Conservation (phyloP, 805 yeast species). For the Metschnikowia anglica region DNA sequence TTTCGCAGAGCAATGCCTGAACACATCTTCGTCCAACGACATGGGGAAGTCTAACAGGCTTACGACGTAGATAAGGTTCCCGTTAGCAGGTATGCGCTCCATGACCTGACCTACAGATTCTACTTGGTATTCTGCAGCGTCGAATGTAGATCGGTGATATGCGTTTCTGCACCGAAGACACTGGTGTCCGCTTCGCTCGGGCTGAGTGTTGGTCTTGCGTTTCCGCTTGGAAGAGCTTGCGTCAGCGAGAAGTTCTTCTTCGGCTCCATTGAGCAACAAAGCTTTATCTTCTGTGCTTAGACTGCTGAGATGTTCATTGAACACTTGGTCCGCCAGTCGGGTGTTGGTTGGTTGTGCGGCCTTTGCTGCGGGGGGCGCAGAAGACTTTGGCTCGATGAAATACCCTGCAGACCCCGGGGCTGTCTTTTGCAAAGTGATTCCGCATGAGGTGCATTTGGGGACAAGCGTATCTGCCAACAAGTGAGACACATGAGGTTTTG, state of each 20-base stretch:
- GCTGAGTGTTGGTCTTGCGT: not conserved
- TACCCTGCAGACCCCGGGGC: constrained; percentile 44
- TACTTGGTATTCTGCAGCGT: constrained; percentile 29
- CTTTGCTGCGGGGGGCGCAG: not conserved
- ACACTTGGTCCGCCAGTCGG: constrained; percentile 28
- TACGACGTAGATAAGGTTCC: constrained; percentile 57
- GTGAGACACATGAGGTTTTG: constrained; percentile 14
- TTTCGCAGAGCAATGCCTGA: constrained; percentile 33
- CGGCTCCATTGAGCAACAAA: constrained; percentile 26
- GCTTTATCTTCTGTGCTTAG: constrained; percentile 29
- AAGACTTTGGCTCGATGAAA: constrained; percentile 25
- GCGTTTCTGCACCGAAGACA: constrained; percentile 62
- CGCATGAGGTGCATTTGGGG: constrained; percentile 55
- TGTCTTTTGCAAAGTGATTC: constrained; percentile 47
- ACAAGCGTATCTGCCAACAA: constrained; percentile 16
- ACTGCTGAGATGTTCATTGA: constrained; percentile 17
- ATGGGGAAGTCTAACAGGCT: constrained; percentile 75
- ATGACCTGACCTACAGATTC: constrained; percentile 23
- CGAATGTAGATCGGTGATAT: constrained; percentile 41
- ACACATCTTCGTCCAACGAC: constrained; percentile 42
- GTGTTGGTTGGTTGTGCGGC: constrained; percentile 1
- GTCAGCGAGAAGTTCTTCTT: not conserved
- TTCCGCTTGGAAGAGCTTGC: not conserved
- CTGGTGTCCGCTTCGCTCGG: constrained; percentile 19
- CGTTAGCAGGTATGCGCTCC: constrained; percentile 40